phyloP scores from a whole-genome alignment of 176 grass and related monocot species.

The Oryza australiensis region DNA sequence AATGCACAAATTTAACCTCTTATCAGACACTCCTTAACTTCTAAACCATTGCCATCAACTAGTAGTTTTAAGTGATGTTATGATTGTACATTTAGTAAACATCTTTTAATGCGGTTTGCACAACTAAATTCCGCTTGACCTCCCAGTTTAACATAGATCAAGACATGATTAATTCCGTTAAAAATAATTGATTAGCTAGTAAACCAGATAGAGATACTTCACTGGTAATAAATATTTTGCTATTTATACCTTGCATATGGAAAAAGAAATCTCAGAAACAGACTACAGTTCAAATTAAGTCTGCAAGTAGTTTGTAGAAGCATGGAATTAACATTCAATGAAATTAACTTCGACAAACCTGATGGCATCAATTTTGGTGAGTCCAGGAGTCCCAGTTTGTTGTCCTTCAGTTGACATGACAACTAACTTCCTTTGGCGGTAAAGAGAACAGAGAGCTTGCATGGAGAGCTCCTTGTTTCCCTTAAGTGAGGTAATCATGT shows the following conservation, averaged over 20 bases:
- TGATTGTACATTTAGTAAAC: not conserved
- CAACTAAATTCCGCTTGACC: not conserved
- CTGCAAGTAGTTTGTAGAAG: not conserved
- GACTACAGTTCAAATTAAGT: not conserved
- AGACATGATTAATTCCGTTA: not conserved
- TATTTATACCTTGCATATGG: not conserved
- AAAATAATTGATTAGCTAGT: not conserved
- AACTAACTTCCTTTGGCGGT: constrained; percentile 19
- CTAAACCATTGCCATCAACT: not conserved
- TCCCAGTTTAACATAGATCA: not conserved
- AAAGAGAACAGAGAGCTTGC: constrained; percentile 42
- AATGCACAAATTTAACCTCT: not conserved
- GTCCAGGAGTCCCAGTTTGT: not conserved
- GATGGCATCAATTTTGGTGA: not conserved
- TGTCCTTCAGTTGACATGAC: not conserved
- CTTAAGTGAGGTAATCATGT: not conserved
- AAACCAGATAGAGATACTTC: not conserved
- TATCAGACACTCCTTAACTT: not conserved
- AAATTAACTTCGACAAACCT: constrained; percentile 34
- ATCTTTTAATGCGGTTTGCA: not conserved
- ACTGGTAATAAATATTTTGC: not conserved
- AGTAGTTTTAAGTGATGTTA: not conserved
- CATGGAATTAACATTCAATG: not conserved
- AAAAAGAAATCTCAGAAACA: not conserved
- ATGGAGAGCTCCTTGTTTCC: not conserved